Base-by-base conservation (phyloP, 768 basidiomycete genomes). In the Fibroporia radiculosa region DNA sequence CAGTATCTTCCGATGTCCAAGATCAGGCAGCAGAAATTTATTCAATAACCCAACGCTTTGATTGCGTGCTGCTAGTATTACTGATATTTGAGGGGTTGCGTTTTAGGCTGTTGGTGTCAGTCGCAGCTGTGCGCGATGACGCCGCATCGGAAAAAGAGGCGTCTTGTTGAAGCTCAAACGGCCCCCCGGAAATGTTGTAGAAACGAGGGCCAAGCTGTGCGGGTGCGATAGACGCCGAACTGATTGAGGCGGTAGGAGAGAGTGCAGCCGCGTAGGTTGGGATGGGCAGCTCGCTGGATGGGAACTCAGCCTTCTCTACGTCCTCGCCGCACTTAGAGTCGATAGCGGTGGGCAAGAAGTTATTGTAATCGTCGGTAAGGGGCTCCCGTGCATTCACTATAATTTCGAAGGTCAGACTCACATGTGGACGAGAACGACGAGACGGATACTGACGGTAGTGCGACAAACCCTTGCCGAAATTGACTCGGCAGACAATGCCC, bases 401-500 rank as follows among this genome's bases (percentile, higher is more conserved):
- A 39, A 39, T 31, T 27, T 50, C 38, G 7, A 40, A 12, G 23
- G 38, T 24, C 23, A 10, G 22, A 8, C 16, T 40, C 14, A 28
- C 13, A 25, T 23, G 25, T 48, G 11, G 7, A 25, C 34, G 19
- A 26, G 40, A 45, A 45, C 44, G 24, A 56, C 57, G 40, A 54
- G 37, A 48, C n/a, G n/a, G n/a, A 20, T 24, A 64, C 84, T 65
- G 50, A 88, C 85, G 65, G 60, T 82, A 80, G 18, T 72, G 73
- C 45, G 71, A 63, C 47, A 90, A 66, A 19, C 86, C 86, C 60
- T 83, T 85, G 46, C 81, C 83, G 54, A 89, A 89, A 66, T 89
- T 88, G 55, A 76, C 58, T 27, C 79, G 73, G 58, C 85, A 88
- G 49, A 80, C 51, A 27, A 86, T 53, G 2, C 83, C 87, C 37